These are phyloP conservation scores for Xylaria sp. DNA, from an alignment of 2,329 filamentous ascomycete genomes.

Conservation along the genomic window DNA sequence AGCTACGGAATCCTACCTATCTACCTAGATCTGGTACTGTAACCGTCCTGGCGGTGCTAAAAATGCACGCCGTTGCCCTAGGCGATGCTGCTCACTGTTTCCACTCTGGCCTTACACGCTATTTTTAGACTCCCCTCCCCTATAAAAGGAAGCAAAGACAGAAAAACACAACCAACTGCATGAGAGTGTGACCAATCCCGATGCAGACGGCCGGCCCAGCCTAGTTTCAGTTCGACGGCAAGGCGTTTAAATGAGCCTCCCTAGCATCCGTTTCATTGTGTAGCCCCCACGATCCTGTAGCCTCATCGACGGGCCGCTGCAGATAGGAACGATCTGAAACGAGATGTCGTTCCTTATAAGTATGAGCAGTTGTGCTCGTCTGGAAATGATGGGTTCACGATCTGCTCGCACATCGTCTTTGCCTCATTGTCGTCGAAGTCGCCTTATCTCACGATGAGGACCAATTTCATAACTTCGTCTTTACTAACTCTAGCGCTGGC, in stretches of 20 bases:
- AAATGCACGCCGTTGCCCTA: too few species aligned
- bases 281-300: not conserved
- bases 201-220: not conserved
- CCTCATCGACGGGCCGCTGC: not conserved
- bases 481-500: slow-evolving; percentile 7
- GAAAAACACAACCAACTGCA: not conserved
- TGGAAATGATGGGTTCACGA: not conserved
- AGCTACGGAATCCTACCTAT: too few species aligned
- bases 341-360: not conserved
- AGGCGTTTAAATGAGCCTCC: not conserved
- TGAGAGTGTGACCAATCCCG: not conserved
- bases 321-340: not conserved
- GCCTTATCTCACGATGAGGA: slow-evolving; percentile 2
- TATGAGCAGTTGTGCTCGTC: not conserved
- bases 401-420: not conserved
- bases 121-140: not conserved
- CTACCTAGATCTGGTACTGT: too few species aligned
- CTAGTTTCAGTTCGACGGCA: not conserved
- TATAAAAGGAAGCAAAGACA: not conserved
- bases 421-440: not conserved
- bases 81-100: not conserved
- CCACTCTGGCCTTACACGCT: not conserved
- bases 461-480: not conserved
- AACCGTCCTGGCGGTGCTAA: too few species aligned
- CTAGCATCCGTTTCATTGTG: not conserved